Base-by-base conservation (phyloP, 306 rosid genomes). In the Arachis hypogaea region DNA sequence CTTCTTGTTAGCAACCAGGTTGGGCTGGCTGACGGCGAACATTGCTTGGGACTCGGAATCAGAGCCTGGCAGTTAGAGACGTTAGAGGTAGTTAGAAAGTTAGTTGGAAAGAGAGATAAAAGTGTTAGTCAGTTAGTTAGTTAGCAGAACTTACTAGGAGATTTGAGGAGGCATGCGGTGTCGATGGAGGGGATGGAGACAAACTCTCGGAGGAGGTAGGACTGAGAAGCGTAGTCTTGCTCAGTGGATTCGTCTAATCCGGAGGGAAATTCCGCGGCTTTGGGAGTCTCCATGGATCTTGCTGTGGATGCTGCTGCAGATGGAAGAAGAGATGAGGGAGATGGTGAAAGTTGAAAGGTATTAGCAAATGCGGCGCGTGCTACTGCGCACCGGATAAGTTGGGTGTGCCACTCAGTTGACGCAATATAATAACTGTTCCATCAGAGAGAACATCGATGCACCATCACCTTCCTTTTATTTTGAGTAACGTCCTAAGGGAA, bases 161-260 rank as follows among this genome's bases (percentile, higher is more conserved):
- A 75, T 33, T 91, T 86, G 69, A 93, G 86, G 71, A 84, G 55
- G 97, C 97, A 91, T 14, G 97, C 95, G 52, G 86, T 89, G 78
- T 94, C 95, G 78, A 91, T 80, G 82, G 69, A 70, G 67, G 93
- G 77, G 68, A 94, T 88, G 33, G 73, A 47, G 47, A 67, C 28
- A 88, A 94, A 89, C 57, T 89, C 85, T 56, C 81, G 86, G 68
- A 94, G 98, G 60, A 91, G 77, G 55, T 75, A 80, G 42, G 98
- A 94, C 83, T 89, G 95, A 30, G 59, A 76, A 30, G 90, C 64
- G 75, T 84, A 91, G 42, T 89, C 95, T 54, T 88, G 83, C 81
- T 91, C 97, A 6, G 84, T 82, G 6, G 68, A 63, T 52, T 79
- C 71, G 74, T 89, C 93, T 42, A 90, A 43, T 56, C 88, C 92